These are phyloP conservation scores for Aspergillus heteromorphus DNA, from an alignment of 495 filamentous ascomycete species.

Conservation along the genomic window DNA sequence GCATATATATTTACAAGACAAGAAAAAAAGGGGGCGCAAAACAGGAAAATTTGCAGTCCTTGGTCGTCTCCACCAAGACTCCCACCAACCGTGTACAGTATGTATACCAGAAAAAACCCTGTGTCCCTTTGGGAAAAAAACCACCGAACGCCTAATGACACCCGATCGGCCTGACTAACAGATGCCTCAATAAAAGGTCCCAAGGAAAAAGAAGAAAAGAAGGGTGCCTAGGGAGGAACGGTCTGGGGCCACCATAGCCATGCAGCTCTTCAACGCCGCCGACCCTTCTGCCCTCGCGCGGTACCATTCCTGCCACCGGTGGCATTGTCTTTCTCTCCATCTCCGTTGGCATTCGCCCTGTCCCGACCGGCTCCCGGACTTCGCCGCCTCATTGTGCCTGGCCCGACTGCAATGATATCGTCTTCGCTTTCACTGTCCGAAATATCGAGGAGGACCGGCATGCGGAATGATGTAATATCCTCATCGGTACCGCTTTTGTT, in stretches of 20 bases:
- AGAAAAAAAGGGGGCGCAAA: neutral
- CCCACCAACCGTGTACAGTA: neutral
- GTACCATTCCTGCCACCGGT: conserved; percentile 24
- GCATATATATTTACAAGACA: neutral
- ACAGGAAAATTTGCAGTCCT: neutral
- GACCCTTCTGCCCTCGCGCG: conserved; percentile 16
- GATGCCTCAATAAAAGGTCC: conserved; percentile 2
- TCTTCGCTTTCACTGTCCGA: conserved; percentile 75
- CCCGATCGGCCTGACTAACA: neutral
- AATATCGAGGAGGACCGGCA: conserved; percentile 84
- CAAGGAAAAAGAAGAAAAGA: neutral
- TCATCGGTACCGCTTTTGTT: conserved; percentile 47
- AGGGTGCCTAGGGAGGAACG: neutral
- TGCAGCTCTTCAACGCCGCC: conserved; percentile 13
- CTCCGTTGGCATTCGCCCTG: conserved; percentile 28
- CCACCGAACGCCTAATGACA: conserved; percentile 4
- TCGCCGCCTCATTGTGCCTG: conserved; percentile 76
- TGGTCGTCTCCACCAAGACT: neutral
- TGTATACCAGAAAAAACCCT: neutral
- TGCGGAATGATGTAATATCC: conserved; percentile 62
- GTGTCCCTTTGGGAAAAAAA: neutral
- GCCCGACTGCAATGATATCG: conserved; percentile 78
- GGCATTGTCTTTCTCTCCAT: conserved; percentile 34
- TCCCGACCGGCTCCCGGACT: conserved; percentile 56
- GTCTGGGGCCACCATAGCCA: neutral